These are phyloP conservation scores for Aspergillus sp. DNA, from an alignment of 2,329 filamentous ascomycete genomes.

Conservation along the genomic window DNA sequence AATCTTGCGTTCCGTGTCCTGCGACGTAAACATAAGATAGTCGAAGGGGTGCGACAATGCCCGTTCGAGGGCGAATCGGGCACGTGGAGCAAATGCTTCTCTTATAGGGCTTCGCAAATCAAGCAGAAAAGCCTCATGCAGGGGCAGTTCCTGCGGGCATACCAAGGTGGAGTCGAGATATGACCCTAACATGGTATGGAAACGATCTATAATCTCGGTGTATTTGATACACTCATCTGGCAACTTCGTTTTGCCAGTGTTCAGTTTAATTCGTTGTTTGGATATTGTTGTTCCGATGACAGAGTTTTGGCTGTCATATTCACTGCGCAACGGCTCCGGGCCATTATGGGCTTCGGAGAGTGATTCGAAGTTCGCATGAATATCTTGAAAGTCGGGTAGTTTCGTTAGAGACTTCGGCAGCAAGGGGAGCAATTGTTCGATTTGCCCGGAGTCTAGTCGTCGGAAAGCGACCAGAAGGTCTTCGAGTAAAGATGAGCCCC, in stretches of 20 bases:
- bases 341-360: conserved; percentile 50
- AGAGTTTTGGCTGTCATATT: conserved; percentile 67
- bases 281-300: conserved; percentile 59
- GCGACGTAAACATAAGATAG: conserved; percentile 57
- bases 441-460: conserved; percentile 52
- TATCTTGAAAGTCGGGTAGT: conserved; percentile 37
- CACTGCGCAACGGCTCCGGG: conserved; percentile 64
- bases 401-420: conserved; percentile 37
- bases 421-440: conserved; percentile 42
- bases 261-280: conserved; percentile 59
- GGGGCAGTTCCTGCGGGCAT: conserved; percentile 51
- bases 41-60: conserved; percentile 60
- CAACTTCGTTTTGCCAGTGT: conserved; percentile 56
- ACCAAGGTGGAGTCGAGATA: conserved; percentile 50
- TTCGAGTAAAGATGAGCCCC: conserved; percentile 51
- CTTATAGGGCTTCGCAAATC: conserved; percentile 58
- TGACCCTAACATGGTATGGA: conserved; percentile 46
- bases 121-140: conserved; percentile 60
- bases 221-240: conserved; percentile 57
- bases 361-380: conserved; percentile 49
- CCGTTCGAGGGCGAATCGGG: conserved; percentile 60
- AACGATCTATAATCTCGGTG: conserved; percentile 51
- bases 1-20: conserved; percentile 33
- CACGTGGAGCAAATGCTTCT: conserved; percentile 58
- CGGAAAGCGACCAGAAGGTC: conserved; percentile 55